These are phyloP conservation scores for Dimocarpus longan DNA, from an alignment of 345 rosid genomes.

Conservation along the genomic window DNA sequence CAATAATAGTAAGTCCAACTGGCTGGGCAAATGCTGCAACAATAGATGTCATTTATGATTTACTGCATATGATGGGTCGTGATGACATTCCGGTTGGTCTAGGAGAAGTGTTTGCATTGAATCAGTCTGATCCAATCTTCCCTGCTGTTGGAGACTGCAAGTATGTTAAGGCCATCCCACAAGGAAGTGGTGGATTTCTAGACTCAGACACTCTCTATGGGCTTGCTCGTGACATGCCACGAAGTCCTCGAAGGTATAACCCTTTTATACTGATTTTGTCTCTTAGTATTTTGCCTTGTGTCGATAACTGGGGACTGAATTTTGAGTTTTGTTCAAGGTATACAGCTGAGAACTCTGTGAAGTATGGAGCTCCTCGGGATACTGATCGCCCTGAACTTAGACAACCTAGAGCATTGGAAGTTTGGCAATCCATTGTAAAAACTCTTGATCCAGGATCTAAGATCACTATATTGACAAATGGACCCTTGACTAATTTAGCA, in stretches of 20 bases:
- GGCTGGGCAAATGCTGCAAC: slow-evolving; percentile 99
- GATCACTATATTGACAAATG: slow-evolving; percentile 73
- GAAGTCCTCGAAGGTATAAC: slow-evolving; percentile 80
- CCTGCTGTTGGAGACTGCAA: slow-evolving; percentile 77
- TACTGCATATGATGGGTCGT: slow-evolving; percentile 98
- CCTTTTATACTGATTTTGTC: neutral
- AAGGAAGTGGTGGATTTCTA: slow-evolving; percentile 80
- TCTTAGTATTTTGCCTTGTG: neutral
- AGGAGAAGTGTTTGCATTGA: slow-evolving; percentile 67
- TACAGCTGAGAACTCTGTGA: slow-evolving; percentile 71
- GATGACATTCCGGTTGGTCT: slow-evolving; percentile 88
- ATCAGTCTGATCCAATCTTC: slow-evolving; percentile 58
- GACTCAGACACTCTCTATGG: slow-evolving; percentile 94
- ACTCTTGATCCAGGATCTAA: slow-evolving; percentile 48
- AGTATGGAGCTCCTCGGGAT: slow-evolving; percentile 68
- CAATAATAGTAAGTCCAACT: slow-evolving; percentile 75
- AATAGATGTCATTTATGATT: slow-evolving; percentile 75
- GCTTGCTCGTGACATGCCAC: slow-evolving; percentile 73
- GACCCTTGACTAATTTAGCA: slow-evolving; percentile 84
- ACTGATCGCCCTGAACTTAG: slow-evolving; percentile 72
- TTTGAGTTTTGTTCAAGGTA: slow-evolving; percentile 43
- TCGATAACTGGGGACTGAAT: neutral
- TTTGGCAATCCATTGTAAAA: slow-evolving; percentile 56
- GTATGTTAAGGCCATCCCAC: slow-evolving; percentile 70
- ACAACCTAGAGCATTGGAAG: slow-evolving; percentile 72